phyloP scores from a whole-genome alignment of 1,284 basidiomycete species.

The Cutaneotrichosporon sp. region DNA sequence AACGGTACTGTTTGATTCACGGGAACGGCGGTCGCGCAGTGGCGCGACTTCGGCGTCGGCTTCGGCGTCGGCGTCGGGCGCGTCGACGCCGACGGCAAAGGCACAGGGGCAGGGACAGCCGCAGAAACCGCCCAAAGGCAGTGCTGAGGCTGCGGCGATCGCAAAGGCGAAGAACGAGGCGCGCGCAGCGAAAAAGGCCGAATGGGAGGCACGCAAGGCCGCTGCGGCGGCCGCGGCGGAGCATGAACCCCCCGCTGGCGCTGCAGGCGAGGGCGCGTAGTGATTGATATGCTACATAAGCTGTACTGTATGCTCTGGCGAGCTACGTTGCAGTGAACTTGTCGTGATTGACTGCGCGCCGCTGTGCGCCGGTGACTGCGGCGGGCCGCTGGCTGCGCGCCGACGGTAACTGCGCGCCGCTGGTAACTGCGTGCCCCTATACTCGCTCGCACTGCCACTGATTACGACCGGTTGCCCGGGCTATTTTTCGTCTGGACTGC shows the following conservation, averaged over 20 bases:
- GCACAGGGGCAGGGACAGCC: neutral
- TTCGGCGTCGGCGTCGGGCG: slow-evolving; percentile 2
- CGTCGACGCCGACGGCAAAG: slow-evolving; percentile 6
- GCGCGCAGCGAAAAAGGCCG: slow-evolving; percentile 15
- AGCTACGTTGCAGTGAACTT: no score
- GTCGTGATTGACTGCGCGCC: no score
- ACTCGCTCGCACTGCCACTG: no score
- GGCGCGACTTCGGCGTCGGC: neutral
- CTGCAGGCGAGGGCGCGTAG: neutral
- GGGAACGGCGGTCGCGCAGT: slow-evolving; percentile 10
- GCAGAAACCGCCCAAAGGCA: slow-evolving; percentile 1
- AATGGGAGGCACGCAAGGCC: slow-evolving; percentile 12
- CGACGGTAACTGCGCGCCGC: no score
- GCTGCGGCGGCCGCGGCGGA: neutral
- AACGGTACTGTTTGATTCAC: slow-evolving; percentile 66
- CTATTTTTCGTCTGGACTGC: no score
- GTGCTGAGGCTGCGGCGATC: slow-evolving; percentile 7
- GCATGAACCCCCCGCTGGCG: neutral
- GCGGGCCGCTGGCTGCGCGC: no score
- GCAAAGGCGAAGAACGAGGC: slow-evolving; percentile 15
- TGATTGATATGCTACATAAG: no score
- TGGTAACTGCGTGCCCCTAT: no score
- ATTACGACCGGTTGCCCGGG: no score
- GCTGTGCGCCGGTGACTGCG: no score
- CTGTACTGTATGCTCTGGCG: no score